Evolutionary conservation across 2,329 filamentous ascomycete species (phyloP).

Genomic region (Bipolaris sorokiniana): DNA sequence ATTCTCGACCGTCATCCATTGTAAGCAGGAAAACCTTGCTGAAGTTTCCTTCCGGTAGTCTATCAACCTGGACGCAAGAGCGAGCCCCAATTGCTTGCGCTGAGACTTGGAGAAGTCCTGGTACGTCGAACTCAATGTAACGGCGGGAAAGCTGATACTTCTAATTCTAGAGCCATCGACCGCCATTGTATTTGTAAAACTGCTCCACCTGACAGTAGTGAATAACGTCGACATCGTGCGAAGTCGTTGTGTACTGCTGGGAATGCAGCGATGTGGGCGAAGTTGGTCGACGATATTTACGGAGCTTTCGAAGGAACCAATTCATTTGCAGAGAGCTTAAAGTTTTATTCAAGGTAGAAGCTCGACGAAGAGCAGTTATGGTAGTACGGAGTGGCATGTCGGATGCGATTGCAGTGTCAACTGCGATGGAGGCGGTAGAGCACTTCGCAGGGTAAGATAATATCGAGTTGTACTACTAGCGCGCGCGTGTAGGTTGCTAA

Average conservation of each 20-base stretch:
- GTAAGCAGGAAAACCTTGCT: slow-evolving; percentile 49
- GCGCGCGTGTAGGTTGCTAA: no score
- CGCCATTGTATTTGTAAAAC: not conserved
- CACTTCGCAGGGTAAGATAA: not conserved
- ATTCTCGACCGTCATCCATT: slow-evolving; percentile 31
- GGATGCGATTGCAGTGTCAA: not conserved
- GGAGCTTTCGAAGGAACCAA: not conserved
- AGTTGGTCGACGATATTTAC: not conserved
- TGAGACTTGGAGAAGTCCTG: not conserved
- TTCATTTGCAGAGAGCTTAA: not conserved
- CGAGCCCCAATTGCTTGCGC: not conserved
- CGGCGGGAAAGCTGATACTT: no score
- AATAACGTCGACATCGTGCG: not conserved
- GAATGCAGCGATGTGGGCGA: not conserved
- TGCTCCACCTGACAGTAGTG: not conserved
- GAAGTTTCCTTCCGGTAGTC: slow-evolving; percentile 48
- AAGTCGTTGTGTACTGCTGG: not conserved
- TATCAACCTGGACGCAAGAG: not conserved
- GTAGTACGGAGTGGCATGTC: not conserved
- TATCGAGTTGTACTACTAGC: not conserved
- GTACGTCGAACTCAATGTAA: not conserved
- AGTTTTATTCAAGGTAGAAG: not conserved
- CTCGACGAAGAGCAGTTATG: not conserved
- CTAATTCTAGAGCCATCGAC: no score
- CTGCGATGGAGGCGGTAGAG: not conserved